phyloP scores from a whole-genome alignment of 2,329 filamentous ascomycete species.

The Stemphylium vesicarium region DNA sequence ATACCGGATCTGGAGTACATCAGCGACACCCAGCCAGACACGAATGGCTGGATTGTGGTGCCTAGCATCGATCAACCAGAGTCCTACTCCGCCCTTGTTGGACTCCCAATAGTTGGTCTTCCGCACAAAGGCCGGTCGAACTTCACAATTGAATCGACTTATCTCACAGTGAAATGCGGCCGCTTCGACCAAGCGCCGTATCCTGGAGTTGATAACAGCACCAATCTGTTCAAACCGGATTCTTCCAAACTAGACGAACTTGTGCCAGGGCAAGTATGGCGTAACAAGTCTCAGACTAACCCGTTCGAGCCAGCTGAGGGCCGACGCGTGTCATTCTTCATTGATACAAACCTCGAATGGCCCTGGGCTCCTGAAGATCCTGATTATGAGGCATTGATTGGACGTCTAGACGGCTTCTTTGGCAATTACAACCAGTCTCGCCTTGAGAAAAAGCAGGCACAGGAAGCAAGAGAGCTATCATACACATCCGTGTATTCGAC shows the following conservation, averaged over 20 bases:
- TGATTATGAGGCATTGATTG: conserved; percentile 2
- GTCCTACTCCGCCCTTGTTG: conserved; percentile 38
- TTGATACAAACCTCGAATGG: conserved; percentile 27
- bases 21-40: conserved; percentile 9
- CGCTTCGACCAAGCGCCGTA: conserved; percentile 18
- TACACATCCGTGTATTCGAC: conserved; percentile 21
- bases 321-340: conserved; percentile 25
- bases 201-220: background rate
- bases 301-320: conserved; percentile 18
- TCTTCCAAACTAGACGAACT: conserved; percentile 25
- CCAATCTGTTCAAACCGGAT: conserved; percentile 4
- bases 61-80: conserved; percentile 23
- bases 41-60: conserved; percentile 32
- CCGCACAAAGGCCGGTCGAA: conserved; percentile 4
- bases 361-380: conserved; percentile 1
- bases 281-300: conserved; percentile 20
- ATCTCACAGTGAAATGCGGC: conserved; percentile 27
- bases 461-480: conserved; percentile 12
- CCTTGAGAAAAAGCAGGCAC: conserved; percentile 3
- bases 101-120: conserved; percentile 35
- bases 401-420: conserved; percentile 28
- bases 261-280: conserved; percentile 27
- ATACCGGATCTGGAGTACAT: conserved; percentile 33
- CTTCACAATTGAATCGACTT: conserved; percentile 31
- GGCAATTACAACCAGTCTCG: conserved; percentile 23